Conservation (phyloP, 1,284 basidiomycete species). For the Schizophyllum commune region DNA sequence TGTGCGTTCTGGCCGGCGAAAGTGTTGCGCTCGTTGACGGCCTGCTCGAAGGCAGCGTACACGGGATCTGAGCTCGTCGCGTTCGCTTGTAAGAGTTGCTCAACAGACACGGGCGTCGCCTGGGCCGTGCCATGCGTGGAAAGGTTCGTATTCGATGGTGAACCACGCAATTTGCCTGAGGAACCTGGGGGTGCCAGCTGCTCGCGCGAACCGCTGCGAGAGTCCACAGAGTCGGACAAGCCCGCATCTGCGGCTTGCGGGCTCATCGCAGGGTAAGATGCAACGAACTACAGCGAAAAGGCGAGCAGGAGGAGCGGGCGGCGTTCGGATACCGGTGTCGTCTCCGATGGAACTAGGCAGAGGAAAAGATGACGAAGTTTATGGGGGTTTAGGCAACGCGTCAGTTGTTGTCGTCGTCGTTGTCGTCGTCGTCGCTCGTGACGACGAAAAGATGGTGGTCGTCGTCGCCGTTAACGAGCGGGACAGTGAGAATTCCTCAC, state of each 20-base stretch:
- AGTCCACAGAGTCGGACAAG: neutral
- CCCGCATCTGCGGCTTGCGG: neutral
- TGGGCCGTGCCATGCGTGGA: neutral
- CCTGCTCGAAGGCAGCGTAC: constrained; percentile 63
- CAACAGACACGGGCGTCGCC: constrained; percentile 34
- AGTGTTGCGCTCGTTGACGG: constrained; percentile 69
- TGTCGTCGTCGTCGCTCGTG: too few relatives aligned
- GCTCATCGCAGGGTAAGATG: neutral
- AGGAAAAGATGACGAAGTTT: neutral
- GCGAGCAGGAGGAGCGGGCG: too few relatives aligned
- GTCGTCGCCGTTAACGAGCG: too few relatives aligned
- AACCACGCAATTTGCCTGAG: neutral
- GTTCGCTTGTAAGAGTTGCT: constrained; percentile 48
- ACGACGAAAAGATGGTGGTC: too few relatives aligned
- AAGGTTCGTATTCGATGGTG: neutral
- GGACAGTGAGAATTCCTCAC: too few relatives aligned
- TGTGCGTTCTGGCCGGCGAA: constrained; percentile 79
- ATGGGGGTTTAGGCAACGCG: too few relatives aligned
- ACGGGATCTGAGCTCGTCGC: constrained; percentile 44
- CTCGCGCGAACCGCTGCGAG: neutral
- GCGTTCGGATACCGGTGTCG: too few relatives aligned
- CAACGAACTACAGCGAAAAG: neutral
- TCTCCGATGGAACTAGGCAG: too few relatives aligned
- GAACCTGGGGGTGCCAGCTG: neutral
- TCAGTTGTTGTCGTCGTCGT: too few relatives aligned